A percentile compares a stretch with the other conserved stretches of the same genome.
These are phyloP conservation scores for Gleditsia sinensis DNA, from an alignment of 306 rosid species.

Conservation along the genomic window DNA sequence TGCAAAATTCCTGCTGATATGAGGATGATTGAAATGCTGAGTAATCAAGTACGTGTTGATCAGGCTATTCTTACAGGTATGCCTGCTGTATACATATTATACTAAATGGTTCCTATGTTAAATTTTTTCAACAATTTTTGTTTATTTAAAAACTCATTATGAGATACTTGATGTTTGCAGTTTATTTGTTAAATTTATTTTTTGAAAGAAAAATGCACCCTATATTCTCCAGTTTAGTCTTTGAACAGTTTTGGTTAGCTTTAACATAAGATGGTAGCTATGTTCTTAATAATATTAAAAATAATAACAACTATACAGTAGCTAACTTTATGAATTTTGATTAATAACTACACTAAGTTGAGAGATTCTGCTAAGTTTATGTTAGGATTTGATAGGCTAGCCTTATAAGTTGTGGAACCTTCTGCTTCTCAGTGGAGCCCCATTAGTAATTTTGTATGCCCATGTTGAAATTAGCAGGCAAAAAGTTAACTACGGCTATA, in stretches of 20 bases:
- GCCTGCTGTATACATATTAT: conserved; percentile 15
- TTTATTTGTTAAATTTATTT: neutral
- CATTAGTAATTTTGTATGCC: neutral
- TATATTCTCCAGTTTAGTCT: neutral
- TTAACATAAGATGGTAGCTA: too few species aligned
- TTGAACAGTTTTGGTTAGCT: neutral
- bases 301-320: neutral
- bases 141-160: neutral
- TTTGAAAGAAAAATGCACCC: neutral
- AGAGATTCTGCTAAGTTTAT: neutral
- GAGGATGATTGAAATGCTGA: conserved; percentile 94
- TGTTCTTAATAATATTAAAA: too few species aligned
- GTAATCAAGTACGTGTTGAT: conserved; percentile 90
- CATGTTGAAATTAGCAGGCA: conserved; percentile 7
- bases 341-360: neutral
- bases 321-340: neutral
- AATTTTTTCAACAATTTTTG: too few species aligned
- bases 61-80: conserved; percentile 98
- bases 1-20: conserved; percentile 99
- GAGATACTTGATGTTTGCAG: neutral
- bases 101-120: conserved; percentile 11
- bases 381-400: neutral
- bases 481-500: too few species aligned
- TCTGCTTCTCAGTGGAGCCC: neutral
- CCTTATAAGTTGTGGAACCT: neutral